Percentiles rank a stretch among this genome's conserved stretches.
Evolutionary conservation across 192 early-diverging fungal genomes (phyloP).

Genomic region (Ramicandelaber brevisporus): DNA sequence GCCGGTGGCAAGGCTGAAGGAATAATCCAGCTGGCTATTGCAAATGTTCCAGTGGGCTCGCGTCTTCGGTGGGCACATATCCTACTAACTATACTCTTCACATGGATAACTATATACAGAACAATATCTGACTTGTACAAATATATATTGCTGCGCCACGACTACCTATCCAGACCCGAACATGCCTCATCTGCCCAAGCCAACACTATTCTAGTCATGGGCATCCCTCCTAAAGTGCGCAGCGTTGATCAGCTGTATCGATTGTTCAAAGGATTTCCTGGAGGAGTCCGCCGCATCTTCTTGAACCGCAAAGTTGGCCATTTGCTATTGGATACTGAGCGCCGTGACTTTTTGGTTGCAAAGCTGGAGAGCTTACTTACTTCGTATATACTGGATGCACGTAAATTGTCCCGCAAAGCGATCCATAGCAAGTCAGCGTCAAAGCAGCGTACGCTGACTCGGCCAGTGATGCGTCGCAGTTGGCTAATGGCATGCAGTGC

Average conservation of each 20-base stretch:
- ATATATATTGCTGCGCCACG: constrained; percentile 33
- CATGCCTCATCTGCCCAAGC: constrained; percentile 18
- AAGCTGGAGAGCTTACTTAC: constrained; percentile 24
- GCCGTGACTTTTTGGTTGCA: constrained; percentile 18
- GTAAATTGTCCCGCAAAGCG: no score
- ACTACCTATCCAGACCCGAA: constrained; percentile 24
- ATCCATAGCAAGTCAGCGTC: constrained; percentile 10
- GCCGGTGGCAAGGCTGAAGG: constrained; percentile 11
- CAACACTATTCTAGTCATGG: constrained; percentile 37
- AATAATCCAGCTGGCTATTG: constrained; percentile 42
- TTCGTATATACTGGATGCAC: no score
- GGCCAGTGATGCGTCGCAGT: no score
- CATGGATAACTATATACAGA: constrained; percentile 10
- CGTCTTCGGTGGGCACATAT: constrained; percentile 47
- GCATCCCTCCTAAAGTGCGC: constrained; percentile 33
- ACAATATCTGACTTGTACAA: constrained; percentile 28
- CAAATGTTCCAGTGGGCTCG: constrained; percentile 27
- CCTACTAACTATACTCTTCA: constrained; percentile 11
- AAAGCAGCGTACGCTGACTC: no score
- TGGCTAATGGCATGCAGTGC: no score
- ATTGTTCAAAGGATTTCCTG: constrained; percentile 34
- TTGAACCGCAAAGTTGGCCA: constrained; percentile 25
- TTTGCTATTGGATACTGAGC: constrained; percentile 16
- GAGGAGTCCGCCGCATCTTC: constrained; percentile 34
- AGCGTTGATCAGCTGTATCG: constrained; percentile 13